A percentile compares a stretch with the other conserved stretches of the same genome.
phyloP scores from a whole-genome alignment of 345 rosid species.

The Sonneratia caseolaris region DNA sequence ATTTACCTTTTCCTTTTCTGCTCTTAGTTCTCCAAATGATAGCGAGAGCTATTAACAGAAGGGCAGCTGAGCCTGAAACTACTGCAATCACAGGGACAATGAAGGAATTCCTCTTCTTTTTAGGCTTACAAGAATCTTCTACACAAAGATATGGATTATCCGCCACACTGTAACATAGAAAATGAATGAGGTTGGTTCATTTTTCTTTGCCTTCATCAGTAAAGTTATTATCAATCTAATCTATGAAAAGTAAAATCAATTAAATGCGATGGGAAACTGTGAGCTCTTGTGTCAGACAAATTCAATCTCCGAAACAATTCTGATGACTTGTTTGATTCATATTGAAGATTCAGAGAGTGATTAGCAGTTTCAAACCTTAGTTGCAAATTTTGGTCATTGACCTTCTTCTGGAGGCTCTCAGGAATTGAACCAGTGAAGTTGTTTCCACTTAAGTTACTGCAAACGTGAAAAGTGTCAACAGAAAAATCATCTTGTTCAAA shows the following conservation, averaged over 20 bases:
- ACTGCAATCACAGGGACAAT: neutral
- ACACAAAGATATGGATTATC: constrained; percentile 24
- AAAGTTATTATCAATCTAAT: neutral
- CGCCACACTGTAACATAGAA: constrained; percentile 12
- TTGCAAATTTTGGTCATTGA: constrained; percentile 14
- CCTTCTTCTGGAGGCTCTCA: constrained; percentile 19
- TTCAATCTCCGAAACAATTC: neutral
- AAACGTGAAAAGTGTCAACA: neutral
- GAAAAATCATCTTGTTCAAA: neutral
- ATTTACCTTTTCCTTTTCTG: neutral
- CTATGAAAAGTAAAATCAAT: no score
- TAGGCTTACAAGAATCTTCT: constrained; percentile 6
- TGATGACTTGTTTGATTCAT: neutral
- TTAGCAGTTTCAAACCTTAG: constrained; percentile 4
- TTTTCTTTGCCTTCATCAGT: neutral
- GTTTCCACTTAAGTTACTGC: constrained; percentile 35
- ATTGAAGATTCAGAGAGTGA: neutral
- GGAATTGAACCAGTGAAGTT: constrained; percentile 34
- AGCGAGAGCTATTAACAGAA: neutral
- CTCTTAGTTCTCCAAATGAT: neutral
- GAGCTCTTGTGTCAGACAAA: no score
- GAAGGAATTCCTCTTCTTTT: constrained; percentile 5
- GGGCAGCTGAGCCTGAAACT: neutral
- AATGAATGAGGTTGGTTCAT: neutral
- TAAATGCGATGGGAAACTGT: no score